Evolutionary conservation across 192 early-diverging fungal species (phyloP), one percentile per base, ranked within the genome.

Genomic region (Thoreauomyces humboldtii): DNA sequence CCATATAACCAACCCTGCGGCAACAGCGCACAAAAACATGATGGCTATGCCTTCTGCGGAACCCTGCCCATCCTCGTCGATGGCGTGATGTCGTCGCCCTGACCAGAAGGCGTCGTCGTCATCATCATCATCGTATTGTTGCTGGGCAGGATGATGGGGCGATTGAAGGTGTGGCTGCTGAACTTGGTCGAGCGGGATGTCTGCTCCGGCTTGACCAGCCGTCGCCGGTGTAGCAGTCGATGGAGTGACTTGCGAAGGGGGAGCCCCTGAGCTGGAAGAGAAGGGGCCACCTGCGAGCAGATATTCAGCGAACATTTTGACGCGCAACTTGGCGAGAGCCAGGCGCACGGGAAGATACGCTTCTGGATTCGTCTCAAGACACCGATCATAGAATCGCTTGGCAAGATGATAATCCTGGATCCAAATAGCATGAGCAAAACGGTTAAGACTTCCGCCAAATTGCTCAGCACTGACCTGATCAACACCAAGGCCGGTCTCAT

Each of bases 401-500:
- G 96, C 94, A 60, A 97, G 70, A 68, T 93, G 88, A 59, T 86
- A 94, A 73, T 98, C 94, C 81, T 90, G 68, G 12, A 17, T n/a
- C n/a, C n/a, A n/a, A n/a, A n/a, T n/a, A 22, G 45, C 42, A 44
- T 28, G 21, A 34, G 11, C 25, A 50, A 50, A 24, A 44, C 22
- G 15, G 47, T 24, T 67, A 24, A 22, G 32, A 38, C 7, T 48
- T 48, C 50, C 25, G 19, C 44, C 44, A 14, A 22, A 0, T 11
- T 27, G 36, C 34, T n/a, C 11, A 14, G 44, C 17, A 24, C 64
- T 36, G 65, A 86, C 87, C 73, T 85, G 84, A n/a, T 82, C 51
- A 3, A 95, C 88, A 4, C 96, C 96, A 29, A 96, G 61, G 34
- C 96, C 96, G 61, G 88, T 84, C 70, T 98, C 95, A 71, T 95